phyloP scores from a whole-genome alignment of 2,329 filamentous ascomycete genomes.

The Ceratocystis papillata region DNA sequence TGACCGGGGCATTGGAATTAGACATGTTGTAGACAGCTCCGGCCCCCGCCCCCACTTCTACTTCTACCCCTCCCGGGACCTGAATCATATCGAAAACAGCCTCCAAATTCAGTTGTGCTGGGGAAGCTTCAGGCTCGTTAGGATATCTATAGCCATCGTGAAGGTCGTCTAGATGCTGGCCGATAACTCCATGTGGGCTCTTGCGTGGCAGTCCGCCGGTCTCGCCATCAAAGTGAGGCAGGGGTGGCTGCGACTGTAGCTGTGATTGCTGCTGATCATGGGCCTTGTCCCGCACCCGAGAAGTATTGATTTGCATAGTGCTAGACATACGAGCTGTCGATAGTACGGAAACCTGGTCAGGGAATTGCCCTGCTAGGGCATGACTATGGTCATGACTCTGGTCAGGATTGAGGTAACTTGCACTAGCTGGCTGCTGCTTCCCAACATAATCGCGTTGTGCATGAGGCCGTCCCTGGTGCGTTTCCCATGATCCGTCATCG shows the following conservation, averaged over 20 bases:
- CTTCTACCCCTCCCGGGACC: background rate
- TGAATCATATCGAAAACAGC: background rate
- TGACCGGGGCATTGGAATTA: no score
- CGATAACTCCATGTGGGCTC: slow-evolving; percentile 6
- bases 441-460: no score
- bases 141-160: background rate
- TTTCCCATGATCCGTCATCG: background rate
- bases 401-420: no score
- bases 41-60: background rate
- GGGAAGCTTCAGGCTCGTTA: background rate
- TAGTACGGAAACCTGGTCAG: no score
- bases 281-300: no score
- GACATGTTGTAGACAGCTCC: background rate
- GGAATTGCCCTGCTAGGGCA: no score
- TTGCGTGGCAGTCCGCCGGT: background rate
- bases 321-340: no score
- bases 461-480: background rate
- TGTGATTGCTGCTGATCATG: no score
- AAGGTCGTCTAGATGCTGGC: slow-evolving; percentile 13
- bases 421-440: no score
- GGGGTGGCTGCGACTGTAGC: background rate
- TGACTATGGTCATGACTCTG: no score
- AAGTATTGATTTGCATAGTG: no score
- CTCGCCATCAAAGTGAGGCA: background rate
- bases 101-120: background rate